These are phyloP conservation scores for Berkeleyomyces rouxiae DNA, from an alignment of 2,329 filamentous ascomycete genomes.

Conservation along the genomic window DNA sequence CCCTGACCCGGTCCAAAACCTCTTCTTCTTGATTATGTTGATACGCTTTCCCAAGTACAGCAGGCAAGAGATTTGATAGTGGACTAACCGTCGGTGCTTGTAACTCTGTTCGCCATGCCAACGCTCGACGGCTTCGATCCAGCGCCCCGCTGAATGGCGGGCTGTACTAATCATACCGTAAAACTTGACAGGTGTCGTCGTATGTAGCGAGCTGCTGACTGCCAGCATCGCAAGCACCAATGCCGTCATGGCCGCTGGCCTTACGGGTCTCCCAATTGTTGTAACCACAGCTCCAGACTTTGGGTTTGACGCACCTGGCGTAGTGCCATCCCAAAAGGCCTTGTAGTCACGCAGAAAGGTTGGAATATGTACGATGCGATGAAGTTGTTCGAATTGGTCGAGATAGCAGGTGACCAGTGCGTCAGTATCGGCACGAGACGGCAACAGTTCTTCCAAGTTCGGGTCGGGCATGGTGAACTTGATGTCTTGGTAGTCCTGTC, in stretches of 20 bases:
- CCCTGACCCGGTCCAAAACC: conserved; percentile 42
- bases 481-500: conserved; percentile 35
- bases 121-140: conserved; percentile 38
- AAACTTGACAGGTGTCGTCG: conserved; percentile 35
- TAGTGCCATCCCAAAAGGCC: conserved; percentile 34
- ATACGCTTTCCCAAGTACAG: conserved; percentile 44
- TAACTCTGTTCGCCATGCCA: conserved; percentile 41
- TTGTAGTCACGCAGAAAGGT: conserved; percentile 40
- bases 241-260: conserved; percentile 37
- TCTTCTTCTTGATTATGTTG: conserved; percentile 48
- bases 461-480: conserved; percentile 31
- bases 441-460: conserved; percentile 34
- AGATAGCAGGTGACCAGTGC: conserved; percentile 34
- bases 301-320: conserved; percentile 15
- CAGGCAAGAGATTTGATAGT: conserved; percentile 43
- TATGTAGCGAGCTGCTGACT: conserved; percentile 40
- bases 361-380: conserved; percentile 42
- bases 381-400: conserved; percentile 38
- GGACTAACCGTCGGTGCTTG: conserved; percentile 42
- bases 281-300: neutral
- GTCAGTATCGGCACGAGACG: conserved; percentile 31
- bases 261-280: conserved; percentile 17
- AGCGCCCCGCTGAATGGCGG: conserved; percentile 37
- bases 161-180: conserved; percentile 38
- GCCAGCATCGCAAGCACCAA: conserved; percentile 43